These are phyloP conservation scores for Nigrospora osmanthi DNA, from an alignment of 2,329 filamentous ascomycete genomes.

Conservation along the genomic window DNA sequence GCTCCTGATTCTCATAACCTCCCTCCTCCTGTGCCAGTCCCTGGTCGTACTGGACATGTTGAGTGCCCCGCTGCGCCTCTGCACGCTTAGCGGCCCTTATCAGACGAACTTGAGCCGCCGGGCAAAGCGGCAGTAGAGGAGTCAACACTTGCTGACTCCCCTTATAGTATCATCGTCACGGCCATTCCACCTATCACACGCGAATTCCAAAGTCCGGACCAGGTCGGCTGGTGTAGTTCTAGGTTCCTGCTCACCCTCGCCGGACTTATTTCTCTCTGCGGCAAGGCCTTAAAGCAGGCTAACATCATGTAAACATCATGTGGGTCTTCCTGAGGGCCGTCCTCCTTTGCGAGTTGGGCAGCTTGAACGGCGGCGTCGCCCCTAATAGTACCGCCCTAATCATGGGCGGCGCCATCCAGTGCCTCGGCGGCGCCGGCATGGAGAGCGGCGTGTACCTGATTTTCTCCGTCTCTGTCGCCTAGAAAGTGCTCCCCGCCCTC, in stretches of 20 bases:
- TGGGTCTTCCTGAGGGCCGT: not conserved
- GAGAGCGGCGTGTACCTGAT: constrained; percentile 23
- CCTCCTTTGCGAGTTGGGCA: not conserved
- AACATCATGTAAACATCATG: not conserved
- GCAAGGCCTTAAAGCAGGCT: not conserved
- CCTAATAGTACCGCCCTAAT: constrained; percentile 26
- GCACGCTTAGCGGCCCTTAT: not conserved
- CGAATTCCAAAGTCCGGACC: not conserved
- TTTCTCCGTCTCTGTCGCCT: constrained; percentile 20
- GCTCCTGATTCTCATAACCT: not conserved
- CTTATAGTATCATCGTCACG: not conserved
- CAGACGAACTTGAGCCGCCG: too few species aligned
- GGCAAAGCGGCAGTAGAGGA: too few species aligned
- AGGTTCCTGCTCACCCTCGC: not conserved
- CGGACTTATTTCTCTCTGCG: not conserved
- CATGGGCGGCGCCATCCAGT: constrained; percentile 27
- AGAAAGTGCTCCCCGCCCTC: constrained; percentile 27
- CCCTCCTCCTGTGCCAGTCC: not conserved
- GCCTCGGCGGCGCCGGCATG: constrained; percentile 26
- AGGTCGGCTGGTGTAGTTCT: constrained; percentile 4
- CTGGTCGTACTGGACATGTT: not conserved
- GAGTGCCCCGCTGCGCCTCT: not conserved
- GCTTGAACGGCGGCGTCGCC: constrained; percentile 5
- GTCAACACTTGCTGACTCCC: too few species aligned
- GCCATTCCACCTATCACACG: not conserved